Evolutionary conservation across 2,329 filamentous ascomycete species (phyloP).

Genomic region (Aspergillus floridensis): DNA sequence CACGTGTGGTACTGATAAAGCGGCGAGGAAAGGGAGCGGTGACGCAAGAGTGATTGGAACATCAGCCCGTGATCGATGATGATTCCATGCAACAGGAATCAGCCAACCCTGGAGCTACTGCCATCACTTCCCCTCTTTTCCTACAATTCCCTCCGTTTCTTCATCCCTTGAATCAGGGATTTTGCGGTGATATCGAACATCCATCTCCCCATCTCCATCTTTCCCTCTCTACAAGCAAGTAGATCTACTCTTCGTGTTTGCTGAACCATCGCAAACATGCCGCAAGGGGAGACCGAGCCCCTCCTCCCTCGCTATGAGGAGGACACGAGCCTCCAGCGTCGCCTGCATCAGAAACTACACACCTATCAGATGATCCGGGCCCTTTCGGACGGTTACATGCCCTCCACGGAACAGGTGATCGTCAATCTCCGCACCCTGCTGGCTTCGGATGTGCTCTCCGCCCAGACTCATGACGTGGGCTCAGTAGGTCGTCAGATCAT

Average conservation of each 20-base stretch:
- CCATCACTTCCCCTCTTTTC: conserved; percentile 2
- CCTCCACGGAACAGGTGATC: conserved; percentile 80
- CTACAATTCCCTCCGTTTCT: not conserved
- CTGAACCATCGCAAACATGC: conserved; percentile 20
- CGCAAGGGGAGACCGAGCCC: conserved; percentile 67
- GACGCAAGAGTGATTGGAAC: conserved; percentile 21
- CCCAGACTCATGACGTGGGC: conserved; percentile 71
- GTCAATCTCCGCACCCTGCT: conserved; percentile 76
- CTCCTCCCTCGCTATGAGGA: conserved; percentile 73
- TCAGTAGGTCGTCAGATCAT: conserved; percentile 71
- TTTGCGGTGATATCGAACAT: not conserved
- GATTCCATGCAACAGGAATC: conserved; percentile 5
- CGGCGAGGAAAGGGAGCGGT: conserved; percentile 13
- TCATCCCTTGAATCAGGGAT: not conserved
- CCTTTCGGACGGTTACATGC: conserved; percentile 81
- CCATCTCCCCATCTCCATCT: not conserved
- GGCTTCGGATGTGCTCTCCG: conserved; percentile 73
- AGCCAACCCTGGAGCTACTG: conserved; percentile 1
- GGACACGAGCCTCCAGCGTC: conserved; percentile 73
- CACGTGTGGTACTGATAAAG: conserved; percentile 18
- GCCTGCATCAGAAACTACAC: conserved; percentile 85
- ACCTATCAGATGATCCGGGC: conserved; percentile 89
- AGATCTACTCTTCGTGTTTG: not conserved
- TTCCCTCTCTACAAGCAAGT: not conserved
- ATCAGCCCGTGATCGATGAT: not conserved